phyloP scores from a whole-genome alignment of 2,329 filamentous ascomycete species.

The Ceratocystis cubensis region DNA sequence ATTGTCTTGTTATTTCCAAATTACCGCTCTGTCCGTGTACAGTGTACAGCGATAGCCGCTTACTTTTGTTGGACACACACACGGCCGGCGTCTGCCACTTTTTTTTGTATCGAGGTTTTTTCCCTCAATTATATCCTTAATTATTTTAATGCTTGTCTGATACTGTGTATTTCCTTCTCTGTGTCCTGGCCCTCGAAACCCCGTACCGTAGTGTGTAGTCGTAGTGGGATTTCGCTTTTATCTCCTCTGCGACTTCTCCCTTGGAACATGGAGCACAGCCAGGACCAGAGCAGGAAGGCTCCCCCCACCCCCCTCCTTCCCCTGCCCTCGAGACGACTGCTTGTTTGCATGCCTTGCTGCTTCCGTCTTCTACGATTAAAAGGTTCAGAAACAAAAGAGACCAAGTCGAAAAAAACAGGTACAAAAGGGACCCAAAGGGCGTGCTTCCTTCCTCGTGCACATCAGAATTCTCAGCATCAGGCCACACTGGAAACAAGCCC shows the following conservation, averaged over 20 bases:
- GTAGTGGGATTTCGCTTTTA: neutral
- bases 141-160: neutral
- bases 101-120: neutral
- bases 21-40: neutral
- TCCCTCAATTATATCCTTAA: neutral
- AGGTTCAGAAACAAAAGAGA: neutral
- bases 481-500: neutral
- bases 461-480: neutral
- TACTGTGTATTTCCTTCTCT: neutral
- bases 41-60: neutral
- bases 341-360: slow-evolving; percentile 8
- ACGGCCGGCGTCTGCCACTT: neutral
- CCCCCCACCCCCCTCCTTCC: neutral
- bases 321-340: slow-evolving; percentile 3
- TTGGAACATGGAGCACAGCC: slow-evolving; percentile 2
- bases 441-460: neutral
- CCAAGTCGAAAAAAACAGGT: neutral
- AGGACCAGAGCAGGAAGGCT: neutral
- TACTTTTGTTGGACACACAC: neutral
- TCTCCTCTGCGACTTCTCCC: neutral
- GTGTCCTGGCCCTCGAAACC: neutral
- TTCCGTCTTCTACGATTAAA: slow-evolving; percentile 4
- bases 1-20: neutral
- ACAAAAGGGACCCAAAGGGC: too few species aligned
- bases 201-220: neutral